Conservation (phyloP, 1,284 basidiomycete genomes). For the Leccinum pachyderme region DNA sequence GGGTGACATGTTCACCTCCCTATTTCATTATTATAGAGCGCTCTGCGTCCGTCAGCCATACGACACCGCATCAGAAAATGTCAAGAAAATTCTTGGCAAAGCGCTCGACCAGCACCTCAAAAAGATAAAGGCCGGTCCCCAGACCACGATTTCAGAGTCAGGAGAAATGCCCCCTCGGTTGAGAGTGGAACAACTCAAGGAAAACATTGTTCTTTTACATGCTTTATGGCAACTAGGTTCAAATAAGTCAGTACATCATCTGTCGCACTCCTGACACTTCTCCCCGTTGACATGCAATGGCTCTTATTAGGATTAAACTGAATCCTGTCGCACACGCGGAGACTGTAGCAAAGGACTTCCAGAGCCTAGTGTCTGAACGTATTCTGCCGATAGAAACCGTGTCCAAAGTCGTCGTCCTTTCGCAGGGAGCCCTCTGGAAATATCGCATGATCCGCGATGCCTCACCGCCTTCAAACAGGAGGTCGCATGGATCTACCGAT, state of each 20-base stretch:
- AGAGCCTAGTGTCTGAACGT: constrained; percentile 60
- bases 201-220: constrained; percentile 70
- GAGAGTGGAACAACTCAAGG: constrained; percentile 63
- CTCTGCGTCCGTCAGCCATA: constrained; percentile 86
- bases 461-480: constrained; percentile 34
- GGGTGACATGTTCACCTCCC: constrained; percentile 76
- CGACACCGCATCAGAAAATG: constrained; percentile 84
- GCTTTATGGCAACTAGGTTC: constrained; percentile 63
- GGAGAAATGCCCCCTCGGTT: constrained; percentile 40
- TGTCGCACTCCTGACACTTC: not conserved
- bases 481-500: constrained; percentile 21
- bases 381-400: constrained; percentile 77
- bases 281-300: not conserved
- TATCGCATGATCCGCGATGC: constrained; percentile 64
- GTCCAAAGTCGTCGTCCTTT: constrained; percentile 69
- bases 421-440: constrained; percentile 81
- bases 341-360: constrained; percentile 53
- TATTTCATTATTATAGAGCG: constrained; percentile 90
- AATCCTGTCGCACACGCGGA: constrained; percentile 32
- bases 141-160: constrained; percentile 29
- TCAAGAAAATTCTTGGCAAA: constrained; percentile 70
- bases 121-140: constrained; percentile 41
- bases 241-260: constrained; percentile 51
- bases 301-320: constrained; percentile 21
- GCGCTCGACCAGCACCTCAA: constrained; percentile 53